Percentiles rank a stretch among this genome's conserved stretches.
phyloP scores from a whole-genome alignment of 169 alveolate species.

The Plasmodium vivax region DNA sequence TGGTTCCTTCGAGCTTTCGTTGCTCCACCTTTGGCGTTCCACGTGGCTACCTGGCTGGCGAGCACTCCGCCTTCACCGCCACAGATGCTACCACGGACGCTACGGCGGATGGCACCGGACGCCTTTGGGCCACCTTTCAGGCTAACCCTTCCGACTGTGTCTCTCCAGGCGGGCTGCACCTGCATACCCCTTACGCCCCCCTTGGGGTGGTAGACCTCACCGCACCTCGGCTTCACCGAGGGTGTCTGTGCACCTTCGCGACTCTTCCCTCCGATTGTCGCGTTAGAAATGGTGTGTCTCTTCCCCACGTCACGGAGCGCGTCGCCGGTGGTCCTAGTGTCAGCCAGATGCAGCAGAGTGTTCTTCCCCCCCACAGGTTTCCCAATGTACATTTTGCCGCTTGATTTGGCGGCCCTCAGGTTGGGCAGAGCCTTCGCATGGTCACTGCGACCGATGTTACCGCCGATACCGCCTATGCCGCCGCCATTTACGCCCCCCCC shows the following conservation, averaged over 20 bases:
- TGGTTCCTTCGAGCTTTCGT: background rate
- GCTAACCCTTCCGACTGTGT: background rate
- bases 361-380: background rate
- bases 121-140: background rate
- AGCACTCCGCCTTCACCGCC: background rate
- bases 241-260: background rate
- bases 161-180: background rate
- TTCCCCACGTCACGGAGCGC: background rate
- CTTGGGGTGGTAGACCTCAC: background rate
- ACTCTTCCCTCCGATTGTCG: background rate
- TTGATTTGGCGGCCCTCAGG: background rate
- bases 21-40: background rate
- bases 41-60: background rate
- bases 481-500: background rate
- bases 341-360: background rate
- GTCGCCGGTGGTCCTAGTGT: background rate
- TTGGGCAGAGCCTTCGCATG: background rate
- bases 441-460: background rate
- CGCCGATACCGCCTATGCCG: no score
- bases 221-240: background rate
- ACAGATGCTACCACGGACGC: background rate
- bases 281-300: background rate
- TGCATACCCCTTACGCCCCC: background rate
- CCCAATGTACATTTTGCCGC: background rate
- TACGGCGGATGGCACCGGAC: background rate